Evolutionary conservation across 75 land plant genomes (phyloP).

Genomic region (Selaginella moellendorffii): DNA sequence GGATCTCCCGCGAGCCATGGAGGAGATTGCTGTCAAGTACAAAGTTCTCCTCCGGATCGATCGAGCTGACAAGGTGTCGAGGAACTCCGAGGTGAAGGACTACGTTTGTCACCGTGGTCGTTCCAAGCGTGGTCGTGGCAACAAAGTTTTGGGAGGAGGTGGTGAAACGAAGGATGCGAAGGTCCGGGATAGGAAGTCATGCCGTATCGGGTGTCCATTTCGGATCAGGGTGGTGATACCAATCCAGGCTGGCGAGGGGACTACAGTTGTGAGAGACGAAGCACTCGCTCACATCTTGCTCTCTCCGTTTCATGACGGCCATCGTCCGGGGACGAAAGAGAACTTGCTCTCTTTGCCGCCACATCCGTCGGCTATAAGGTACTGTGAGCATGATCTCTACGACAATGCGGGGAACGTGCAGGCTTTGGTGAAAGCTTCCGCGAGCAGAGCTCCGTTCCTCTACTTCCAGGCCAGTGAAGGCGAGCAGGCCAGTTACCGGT

Average conservation of each 20-base stretch:
- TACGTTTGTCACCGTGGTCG: constrained; percentile 1
- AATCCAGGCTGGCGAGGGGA: not conserved
- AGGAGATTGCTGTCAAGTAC: constrained; percentile 9
- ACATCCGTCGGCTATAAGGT: not conserved
- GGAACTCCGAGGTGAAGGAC: constrained; percentile 4
- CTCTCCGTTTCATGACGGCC: constrained; percentile 7
- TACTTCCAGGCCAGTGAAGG: constrained; percentile 2
- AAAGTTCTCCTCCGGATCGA: not conserved
- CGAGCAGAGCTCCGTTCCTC: not conserved
- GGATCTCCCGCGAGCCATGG: not conserved
- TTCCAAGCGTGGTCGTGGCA: not conserved
- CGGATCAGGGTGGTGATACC: not conserved
- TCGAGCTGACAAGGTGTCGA: not conserved
- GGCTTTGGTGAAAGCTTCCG: not conserved
- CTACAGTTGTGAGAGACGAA: not conserved
- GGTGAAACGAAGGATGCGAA: not conserved
- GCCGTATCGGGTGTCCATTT: constrained; percentile 8
- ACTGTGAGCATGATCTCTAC: not conserved
- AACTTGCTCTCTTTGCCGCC: not conserved
- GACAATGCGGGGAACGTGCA: not conserved
- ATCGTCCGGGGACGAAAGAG: not conserved
- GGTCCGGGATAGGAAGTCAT: constrained; percentile 1
- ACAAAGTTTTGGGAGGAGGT: too few species aligned
- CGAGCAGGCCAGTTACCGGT: constrained; percentile 5
- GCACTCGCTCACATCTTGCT: not conserved